Conservation (phyloP, 805 yeast species). For the Candida odintsovae region DNA sequence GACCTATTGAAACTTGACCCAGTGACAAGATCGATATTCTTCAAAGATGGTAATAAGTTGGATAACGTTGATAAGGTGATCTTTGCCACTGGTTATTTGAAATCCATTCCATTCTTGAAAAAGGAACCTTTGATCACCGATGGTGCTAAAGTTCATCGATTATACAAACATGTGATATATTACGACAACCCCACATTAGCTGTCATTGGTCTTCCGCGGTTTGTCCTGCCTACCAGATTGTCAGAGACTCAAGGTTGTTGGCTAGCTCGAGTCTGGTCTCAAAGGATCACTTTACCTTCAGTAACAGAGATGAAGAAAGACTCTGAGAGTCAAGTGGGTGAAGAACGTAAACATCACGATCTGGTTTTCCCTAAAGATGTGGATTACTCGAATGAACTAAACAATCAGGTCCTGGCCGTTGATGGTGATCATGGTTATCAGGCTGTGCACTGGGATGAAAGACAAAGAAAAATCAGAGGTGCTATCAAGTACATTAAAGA, state of each 20-base stretch:
- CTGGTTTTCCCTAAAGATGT: constrained; percentile 53
- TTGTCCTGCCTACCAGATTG: constrained; percentile 56
- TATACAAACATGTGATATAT: constrained; percentile 57
- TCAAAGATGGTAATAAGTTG: constrained; percentile 43
- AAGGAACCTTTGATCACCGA: constrained; percentile 31
- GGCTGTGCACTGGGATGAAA: constrained; percentile 49
- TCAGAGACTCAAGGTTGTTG: constrained; percentile 62
- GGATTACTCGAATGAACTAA: constrained; percentile 46
- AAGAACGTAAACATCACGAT: constrained; percentile 44
- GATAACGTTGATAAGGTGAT: constrained; percentile 49
- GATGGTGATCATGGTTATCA: constrained; percentile 38
- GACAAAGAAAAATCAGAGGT: constrained; percentile 37
- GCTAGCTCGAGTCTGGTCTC: constrained; percentile 56
- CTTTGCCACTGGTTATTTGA: constrained; percentile 73
- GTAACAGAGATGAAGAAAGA: constrained; percentile 39
- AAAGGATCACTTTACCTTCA: constrained; percentile 46
- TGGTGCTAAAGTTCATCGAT: constrained; percentile 43
- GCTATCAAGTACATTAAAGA: constrained; percentile 39
- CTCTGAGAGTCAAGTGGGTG: constrained; percentile 40
- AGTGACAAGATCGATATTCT: constrained; percentile 33
- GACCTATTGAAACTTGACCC: constrained; percentile 37
- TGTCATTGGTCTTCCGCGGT: constrained; percentile 55
- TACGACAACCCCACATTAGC: constrained; percentile 58
- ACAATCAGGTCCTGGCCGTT: constrained; percentile 30
- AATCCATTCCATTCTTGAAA: constrained; percentile 58